phyloP scores from a whole-genome alignment of 1,284 basidiomycete species.

The Ganoderma sp. region DNA sequence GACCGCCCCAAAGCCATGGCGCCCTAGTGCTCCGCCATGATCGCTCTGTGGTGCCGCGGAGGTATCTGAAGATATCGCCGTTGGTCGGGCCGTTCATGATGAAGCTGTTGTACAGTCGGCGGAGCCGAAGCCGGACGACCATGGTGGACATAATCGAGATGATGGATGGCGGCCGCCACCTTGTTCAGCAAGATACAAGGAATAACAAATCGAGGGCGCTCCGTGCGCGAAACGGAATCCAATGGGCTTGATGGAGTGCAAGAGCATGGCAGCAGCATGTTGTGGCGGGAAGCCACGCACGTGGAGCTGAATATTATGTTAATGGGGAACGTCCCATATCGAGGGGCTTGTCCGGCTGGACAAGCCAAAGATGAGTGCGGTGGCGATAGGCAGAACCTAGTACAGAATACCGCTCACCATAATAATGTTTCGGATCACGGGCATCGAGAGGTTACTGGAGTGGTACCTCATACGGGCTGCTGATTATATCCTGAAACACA shows the following conservation, averaged over 20 bases:
- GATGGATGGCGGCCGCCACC: not conserved
- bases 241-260: not conserved
- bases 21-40: not conserved
- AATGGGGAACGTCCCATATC: too few species aligned
- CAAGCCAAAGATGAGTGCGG: too few species aligned
- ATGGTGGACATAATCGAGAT: not conserved
- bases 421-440: not conserved
- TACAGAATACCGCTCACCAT: not conserved
- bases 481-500: not conserved
- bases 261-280: not conserved
- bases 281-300: not conserved
- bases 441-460: not conserved
- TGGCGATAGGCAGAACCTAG: too few species aligned
- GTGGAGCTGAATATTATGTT: not conserved
- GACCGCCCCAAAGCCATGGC: not conserved
- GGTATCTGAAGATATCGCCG: not conserved
- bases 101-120: not conserved
- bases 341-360: too few species aligned
- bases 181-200: not conserved
- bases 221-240: not conserved
- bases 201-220: not conserved
- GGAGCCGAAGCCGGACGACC: not conserved
- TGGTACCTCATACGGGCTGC: not conserved
- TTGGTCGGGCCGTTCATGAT: not conserved
- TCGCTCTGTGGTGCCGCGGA: not conserved